A percentile compares a stretch with the other conserved stretches of the same genome.
Evolutionary conservation across 768 basidiomycete species (phyloP).

Genomic region (Boletus rubroflammeus): DNA sequence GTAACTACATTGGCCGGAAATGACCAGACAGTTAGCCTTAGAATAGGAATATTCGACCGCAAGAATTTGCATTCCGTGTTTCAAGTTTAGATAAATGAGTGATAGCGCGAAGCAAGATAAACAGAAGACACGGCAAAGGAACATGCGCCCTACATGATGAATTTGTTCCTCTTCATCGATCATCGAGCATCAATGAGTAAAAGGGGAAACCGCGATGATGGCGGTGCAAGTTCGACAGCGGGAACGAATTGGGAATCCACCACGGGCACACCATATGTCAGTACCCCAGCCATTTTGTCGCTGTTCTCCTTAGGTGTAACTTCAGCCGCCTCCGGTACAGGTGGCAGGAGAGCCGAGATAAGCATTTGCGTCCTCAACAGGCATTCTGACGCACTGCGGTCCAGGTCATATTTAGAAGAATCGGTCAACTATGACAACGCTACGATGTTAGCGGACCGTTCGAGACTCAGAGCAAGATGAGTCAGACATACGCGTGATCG

Average conservation of each 20-base stretch:
- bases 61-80: conserved; percentile 17
- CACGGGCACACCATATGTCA: conserved; percentile 51
- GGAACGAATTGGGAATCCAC: conserved; percentile 54
- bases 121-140: conserved; percentile 7
- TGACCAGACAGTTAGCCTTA: conserved; percentile 1
- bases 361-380: conserved; percentile 59
- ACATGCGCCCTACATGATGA: conserved; percentile 19
- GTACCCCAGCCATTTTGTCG: conserved; percentile 42
- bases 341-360: conserved; percentile 55
- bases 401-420: conserved; percentile 17
- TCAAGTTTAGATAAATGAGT: conserved; percentile 32
- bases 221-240: conserved; percentile 62
- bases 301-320: conserved; percentile 23
- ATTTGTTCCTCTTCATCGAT: conserved; percentile 14
- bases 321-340: conserved; percentile 17
- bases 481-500: conserved; percentile 27
- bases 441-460: background rate
- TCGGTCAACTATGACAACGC: conserved; percentile 14
- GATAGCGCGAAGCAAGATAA: conserved; percentile 18
- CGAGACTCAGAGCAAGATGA: background rate
- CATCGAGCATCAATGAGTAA: conserved; percentile 51
- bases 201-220: conserved; percentile 72
- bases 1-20: conserved; percentile 6
- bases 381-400: conserved; percentile 38
- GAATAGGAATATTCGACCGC: conserved; percentile 15